A percentile compares a stretch with the other conserved stretches of the same genome.
Evolutionary conservation across 2,329 filamentous ascomycete species (phyloP).

Genomic region (Colletotrichum tamarilloi): DNA sequence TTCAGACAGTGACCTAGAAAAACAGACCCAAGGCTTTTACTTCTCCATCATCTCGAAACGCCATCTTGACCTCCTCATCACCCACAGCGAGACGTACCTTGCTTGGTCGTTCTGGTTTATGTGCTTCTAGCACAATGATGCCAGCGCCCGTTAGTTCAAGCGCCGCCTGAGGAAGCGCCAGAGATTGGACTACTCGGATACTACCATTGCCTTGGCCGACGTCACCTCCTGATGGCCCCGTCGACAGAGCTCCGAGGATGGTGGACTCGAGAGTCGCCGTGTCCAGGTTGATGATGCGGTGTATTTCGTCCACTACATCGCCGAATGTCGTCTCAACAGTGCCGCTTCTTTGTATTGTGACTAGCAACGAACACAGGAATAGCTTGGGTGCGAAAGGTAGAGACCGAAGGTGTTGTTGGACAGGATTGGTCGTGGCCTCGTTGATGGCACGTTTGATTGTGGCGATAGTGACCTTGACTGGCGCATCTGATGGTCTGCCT

Average conservation of each 20-base stretch:
- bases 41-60: constrained; percentile 88
- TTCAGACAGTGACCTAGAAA: constrained; percentile 41
- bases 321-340: constrained; percentile 88
- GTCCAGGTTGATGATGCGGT: constrained; percentile 66
- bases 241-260: not conserved
- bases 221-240: constrained; percentile 20
- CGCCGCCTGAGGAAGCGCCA: constrained; percentile 73
- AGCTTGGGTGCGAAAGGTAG: constrained; percentile 87
- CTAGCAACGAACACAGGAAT: constrained; percentile 84
- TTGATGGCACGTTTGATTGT: constrained; percentile 95
- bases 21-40: constrained; percentile 81
- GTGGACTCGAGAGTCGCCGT: not conserved
- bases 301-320: constrained; percentile 89
- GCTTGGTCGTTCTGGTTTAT: constrained; percentile 85
- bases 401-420: constrained; percentile 88
- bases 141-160: constrained; percentile 89
- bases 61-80: constrained; percentile 90
- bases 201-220: constrained; percentile 7
- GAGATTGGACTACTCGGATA: constrained; percentile 15
- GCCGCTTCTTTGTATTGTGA: constrained; percentile 83
- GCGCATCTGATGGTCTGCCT: constrained; percentile 47
- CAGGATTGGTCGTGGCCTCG: constrained; percentile 91
- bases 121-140: constrained; percentile 84
- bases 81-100: constrained; percentile 88
- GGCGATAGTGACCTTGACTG: constrained; percentile 83